These are phyloP conservation scores for Microcos paniculata DNA, from an alignment of 345 rosid species.

Conservation along the genomic window DNA sequence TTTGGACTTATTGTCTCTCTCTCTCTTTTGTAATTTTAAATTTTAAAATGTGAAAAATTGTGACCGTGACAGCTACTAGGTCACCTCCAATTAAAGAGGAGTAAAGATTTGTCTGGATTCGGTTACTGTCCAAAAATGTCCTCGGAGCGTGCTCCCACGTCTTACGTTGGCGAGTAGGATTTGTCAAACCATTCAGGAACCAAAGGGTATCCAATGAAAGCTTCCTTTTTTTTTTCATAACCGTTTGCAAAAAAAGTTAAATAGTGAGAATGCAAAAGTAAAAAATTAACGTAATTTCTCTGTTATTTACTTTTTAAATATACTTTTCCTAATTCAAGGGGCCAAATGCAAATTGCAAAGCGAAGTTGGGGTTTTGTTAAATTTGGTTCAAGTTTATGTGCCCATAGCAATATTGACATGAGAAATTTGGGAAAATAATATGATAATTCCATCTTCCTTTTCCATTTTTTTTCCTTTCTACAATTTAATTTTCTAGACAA, in stretches of 20 bases:
- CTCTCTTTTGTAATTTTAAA: not conserved
- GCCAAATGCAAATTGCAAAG: no score
- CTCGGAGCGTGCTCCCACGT: conserved; percentile 9
- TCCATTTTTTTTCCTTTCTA: not conserved
- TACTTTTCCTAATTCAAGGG: not conserved
- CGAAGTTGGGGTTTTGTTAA: not conserved
- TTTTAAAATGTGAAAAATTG: not conserved
- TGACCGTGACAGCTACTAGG: not conserved
- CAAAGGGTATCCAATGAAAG: not conserved
- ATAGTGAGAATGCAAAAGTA: no score
- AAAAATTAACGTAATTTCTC: not conserved
- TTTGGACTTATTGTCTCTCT: not conserved
- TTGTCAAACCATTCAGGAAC: not conserved
- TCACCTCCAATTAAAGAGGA: not conserved
- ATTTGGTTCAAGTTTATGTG: no score
- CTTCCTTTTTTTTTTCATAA: not conserved
- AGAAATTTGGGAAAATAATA: not conserved
- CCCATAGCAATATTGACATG: not conserved
- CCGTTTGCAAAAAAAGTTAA: not conserved
- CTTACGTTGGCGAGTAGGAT: not conserved
- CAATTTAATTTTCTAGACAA: conserved; percentile 4
- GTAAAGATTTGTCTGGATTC: not conserved
- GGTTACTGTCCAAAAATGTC: not conserved
- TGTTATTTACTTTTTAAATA: not conserved
- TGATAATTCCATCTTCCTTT: not conserved